phyloP scores from a whole-genome alignment of 352 stramenopile genomes.

The Phytophthora podocarpi region DNA sequence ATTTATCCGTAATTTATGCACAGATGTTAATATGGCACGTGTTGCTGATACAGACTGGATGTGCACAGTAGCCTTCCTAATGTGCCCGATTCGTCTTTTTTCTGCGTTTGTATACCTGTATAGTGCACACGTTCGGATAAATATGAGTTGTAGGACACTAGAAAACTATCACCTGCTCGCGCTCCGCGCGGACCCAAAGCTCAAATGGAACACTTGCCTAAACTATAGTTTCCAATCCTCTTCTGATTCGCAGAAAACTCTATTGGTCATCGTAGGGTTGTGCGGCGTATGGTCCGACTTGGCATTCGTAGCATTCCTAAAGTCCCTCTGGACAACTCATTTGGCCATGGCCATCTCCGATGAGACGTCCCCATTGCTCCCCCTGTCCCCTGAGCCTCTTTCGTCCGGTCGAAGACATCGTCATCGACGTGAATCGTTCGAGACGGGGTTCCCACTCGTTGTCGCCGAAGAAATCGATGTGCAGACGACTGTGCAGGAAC shows the following conservation, averaged over 20 bases:
- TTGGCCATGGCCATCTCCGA: conserved; percentile 14
- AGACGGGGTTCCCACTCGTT: conserved; percentile 41
- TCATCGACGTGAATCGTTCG: conserved; percentile 36
- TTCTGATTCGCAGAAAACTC: conserved; percentile 23
- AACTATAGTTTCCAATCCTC: neutral
- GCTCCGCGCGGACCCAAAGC: too few species aligned
- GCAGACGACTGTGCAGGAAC: conserved; percentile 13
- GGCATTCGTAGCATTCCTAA: conserved; percentile 4
- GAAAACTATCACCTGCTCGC: too few species aligned
- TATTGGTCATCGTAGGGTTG: conserved; percentile 19
- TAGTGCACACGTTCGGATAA: too few species aligned
- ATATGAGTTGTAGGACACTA: too few species aligned
- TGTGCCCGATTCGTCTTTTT: too few species aligned
- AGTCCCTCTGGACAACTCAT: neutral
- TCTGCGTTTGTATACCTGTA: too few species aligned
- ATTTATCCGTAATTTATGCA: too few species aligned
- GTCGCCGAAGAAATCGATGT: conserved; percentile 25
- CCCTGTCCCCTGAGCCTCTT: conserved; percentile 11
- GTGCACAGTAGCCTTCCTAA: too few species aligned
- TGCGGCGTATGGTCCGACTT: conserved; percentile 28
- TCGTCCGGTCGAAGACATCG: conserved; percentile 13
- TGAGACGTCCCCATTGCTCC: conserved; percentile 36
- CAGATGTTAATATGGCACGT: too few species aligned
- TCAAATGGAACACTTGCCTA: neutral
- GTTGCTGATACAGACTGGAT: too few species aligned